phyloP scores from a whole-genome alignment of 768 basidiomycete genomes.

The Tephrocybe sp. region DNA sequence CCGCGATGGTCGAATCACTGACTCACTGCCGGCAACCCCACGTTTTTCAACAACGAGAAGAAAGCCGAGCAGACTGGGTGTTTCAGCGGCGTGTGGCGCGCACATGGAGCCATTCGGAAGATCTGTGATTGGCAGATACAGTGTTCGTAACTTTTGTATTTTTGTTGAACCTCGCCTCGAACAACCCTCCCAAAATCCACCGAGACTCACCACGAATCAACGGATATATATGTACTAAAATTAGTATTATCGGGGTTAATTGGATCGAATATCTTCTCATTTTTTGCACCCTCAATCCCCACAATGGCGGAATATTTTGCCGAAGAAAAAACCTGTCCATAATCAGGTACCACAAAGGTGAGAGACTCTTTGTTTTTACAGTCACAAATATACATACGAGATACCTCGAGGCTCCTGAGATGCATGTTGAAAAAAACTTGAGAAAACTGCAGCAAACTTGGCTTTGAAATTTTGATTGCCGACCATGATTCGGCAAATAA shows the following conservation, averaged over 20 bases:
- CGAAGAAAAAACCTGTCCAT: slow-evolving; percentile 1
- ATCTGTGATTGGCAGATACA: background rate
- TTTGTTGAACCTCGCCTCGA: no score
- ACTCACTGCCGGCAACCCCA: background rate
- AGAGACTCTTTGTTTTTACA: no score
- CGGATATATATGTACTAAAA: no score
- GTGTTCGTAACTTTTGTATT: background rate
- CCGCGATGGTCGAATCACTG: background rate
- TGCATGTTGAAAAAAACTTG: no score
- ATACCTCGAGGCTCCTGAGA: no score
- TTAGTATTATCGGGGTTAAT: no score
- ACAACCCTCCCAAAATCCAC: no score
- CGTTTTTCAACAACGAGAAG: background rate
- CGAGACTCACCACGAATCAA: no score
- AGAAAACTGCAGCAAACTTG: no score
- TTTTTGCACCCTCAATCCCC: background rate
- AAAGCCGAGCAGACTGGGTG: background rate
- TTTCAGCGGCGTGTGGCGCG: background rate
- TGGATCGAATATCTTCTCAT: background rate
- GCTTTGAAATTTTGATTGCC: background rate
- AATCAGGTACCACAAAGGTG: no score
- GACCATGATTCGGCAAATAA: background rate
- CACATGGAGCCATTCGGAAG: background rate
- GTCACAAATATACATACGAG: no score
- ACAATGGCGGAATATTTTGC: background rate